Base-by-base conservation (phyloP, 257 asterid genomes). In the Ilex asprella region DNA sequence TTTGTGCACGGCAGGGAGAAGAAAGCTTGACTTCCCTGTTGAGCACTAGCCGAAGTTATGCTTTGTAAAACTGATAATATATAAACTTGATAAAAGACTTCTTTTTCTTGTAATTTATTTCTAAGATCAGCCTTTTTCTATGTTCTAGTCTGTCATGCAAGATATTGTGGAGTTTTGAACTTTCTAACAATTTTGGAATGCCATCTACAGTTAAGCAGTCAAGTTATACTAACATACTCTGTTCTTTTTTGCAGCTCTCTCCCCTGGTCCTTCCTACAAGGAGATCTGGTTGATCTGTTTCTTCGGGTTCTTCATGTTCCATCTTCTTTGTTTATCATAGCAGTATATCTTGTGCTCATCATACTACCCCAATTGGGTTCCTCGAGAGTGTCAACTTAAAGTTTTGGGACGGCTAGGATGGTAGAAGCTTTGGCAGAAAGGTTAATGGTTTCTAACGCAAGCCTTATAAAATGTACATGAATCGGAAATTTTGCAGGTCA, bases 401-500 rank as follows among this genome's bases (percentile, higher is more conserved):
- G 64, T 67, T 73, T 66, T 81, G 76, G 31, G 60, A 51, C 10
- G 49, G 56, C 39, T 55, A 56, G 70, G 47, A 62, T n/a, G 31
- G 10, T 60, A 60, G 55, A 27, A 58, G 58, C 31, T 46, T 70
- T 56, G 60, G 67, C 63, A 67, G 64, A 39, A 70, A 54, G 63
- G 53, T 56, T 55, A 59, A 62, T 62, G 60, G 62, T 63, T 71
- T 58, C 56, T 55, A 65, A 58, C 66, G 58, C 44, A 70, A 62
- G 68, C 43, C 30, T 27, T 15, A 62, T 59, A 56, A 67, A 62
- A 60, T 56, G 51, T 56, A 47, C 51, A 75, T 63, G 67, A 55
- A 73, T 59, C 44, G 60, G 32, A 68, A 69, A 62, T 60, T 64
- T 56, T 71, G 74, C 71, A 55, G 84, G 81, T 79, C 69, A 55